Conservation (phyloP, 768 basidiomycete species). For the Solioccasus polychromus region DNA sequence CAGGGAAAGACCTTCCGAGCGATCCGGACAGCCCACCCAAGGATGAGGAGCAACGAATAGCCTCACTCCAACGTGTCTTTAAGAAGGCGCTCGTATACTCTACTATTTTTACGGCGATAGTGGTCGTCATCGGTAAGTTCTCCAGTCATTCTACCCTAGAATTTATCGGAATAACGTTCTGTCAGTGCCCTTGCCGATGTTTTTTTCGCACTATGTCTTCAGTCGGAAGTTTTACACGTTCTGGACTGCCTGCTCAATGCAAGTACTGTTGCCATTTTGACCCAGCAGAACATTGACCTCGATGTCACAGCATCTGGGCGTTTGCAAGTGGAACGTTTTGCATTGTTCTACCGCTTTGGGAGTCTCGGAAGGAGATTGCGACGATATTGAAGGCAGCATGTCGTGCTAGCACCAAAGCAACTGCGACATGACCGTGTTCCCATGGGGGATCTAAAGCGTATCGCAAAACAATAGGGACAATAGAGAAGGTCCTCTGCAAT, state of each 20-base stretch:
- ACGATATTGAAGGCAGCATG: conserved; percentile 18
- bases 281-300: too few relatives aligned
- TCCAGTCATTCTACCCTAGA: background rate
- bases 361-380: conserved; percentile 33
- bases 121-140: conserved; percentile 32
- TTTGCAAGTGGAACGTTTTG: conserved; percentile 37
- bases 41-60: conserved; percentile 9
- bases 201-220: conserved; percentile 38
- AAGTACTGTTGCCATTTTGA: conserved; percentile 12
- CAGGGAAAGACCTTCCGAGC: background rate
- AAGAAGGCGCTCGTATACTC: conserved; percentile 35
- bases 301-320: conserved; percentile 31
- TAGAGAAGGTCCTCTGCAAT: conserved; percentile 13
- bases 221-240: conserved; percentile 35
- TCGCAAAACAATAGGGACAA: conserved; percentile 26
- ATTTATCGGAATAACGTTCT: background rate
- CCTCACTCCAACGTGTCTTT: conserved; percentile 28
- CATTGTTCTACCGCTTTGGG: conserved; percentile 37
- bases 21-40: background rate
- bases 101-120: conserved; percentile 30
- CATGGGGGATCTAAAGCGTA: background rate
- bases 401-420: background rate
- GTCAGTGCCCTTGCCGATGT: conserved; percentile 38
- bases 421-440: background rate
- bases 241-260: conserved; percentile 40